These are phyloP conservation scores for Fusarium foetens DNA, from an alignment of 2,329 filamentous ascomycete species.

Conservation along the genomic window DNA sequence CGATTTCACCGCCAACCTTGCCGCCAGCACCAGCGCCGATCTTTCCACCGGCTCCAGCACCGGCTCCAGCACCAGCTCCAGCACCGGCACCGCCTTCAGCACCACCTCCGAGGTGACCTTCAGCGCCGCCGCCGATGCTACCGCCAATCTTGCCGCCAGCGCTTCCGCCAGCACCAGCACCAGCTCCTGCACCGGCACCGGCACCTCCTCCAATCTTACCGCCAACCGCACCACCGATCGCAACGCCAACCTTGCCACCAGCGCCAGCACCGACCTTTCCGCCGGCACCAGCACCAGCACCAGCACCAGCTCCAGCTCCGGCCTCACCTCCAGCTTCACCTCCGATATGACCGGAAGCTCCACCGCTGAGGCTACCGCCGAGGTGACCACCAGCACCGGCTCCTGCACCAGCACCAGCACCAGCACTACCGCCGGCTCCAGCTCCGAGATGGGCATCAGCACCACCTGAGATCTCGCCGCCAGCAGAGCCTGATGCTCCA, in stretches of 20 bases:
- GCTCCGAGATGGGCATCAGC: conserved; percentile 8
- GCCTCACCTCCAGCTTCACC: not conserved
- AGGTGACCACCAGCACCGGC: not conserved
- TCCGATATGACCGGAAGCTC: not conserved
- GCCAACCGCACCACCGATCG: not conserved
- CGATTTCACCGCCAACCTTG: not conserved
- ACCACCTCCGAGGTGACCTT: conserved; percentile 1
- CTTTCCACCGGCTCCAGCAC: not conserved
- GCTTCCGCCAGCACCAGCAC: not conserved
- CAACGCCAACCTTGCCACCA: not conserved
- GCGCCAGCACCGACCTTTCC: conserved; percentile 6
- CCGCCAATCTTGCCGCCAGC: not conserved
- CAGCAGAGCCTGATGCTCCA: conserved; percentile 10
- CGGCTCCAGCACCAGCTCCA: conserved; percentile 3
- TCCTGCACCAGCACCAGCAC: not conserved
- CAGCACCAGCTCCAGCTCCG: not conserved
- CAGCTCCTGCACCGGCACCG: not conserved
- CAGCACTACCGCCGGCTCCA: conserved; percentile 1
- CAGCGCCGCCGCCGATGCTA: not conserved
- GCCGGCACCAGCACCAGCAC: not conserved
- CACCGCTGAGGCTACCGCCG: not conserved
- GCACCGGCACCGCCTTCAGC: not conserved
- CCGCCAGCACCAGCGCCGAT: not conserved
- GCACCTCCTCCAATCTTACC: not conserved
- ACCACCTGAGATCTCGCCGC: conserved; percentile 1